A percentile compares a stretch with the other conserved stretches of the same genome.
phyloP scores from a whole-genome alignment of 192 early-diverging fungal genomes.

The Rhizophagus prolifer region DNA sequence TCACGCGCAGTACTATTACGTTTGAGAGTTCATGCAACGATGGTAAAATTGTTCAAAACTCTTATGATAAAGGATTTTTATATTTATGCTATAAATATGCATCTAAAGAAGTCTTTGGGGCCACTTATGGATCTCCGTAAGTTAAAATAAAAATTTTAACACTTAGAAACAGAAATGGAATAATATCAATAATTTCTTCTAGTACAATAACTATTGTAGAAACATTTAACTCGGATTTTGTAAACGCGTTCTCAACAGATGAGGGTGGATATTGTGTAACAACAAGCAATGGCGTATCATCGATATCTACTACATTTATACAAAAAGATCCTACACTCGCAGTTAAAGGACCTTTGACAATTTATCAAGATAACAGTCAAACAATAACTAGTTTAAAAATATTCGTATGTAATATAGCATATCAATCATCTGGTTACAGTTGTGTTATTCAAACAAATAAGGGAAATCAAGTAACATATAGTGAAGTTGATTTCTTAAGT shows the following conservation, averaged over 20 bases:
- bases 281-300: background rate
- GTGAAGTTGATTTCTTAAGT: background rate
- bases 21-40: background rate
- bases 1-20: background rate
- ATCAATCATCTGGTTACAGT: background rate
- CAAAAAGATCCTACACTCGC: background rate
- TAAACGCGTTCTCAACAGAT: background rate
- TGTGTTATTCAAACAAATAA: background rate
- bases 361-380: background rate
- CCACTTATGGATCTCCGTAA: background rate
- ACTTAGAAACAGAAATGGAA: background rate
- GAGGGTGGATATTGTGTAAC: background rate
- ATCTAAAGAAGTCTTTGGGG: background rate
- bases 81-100: background rate
- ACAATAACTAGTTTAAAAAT: background rate
- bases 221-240: background rate
- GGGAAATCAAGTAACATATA: background rate
- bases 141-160: background rate
- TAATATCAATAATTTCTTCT: background rate
- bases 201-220: background rate
- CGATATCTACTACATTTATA: background rate
- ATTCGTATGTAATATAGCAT: background rate
- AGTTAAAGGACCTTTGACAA: background rate
- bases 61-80: background rate
- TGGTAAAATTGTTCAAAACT: background rate